A percentile compares a stretch with the other conserved stretches of the same genome.
Conservation (phyloP, 495 filamentous ascomycete species). For the Hypoxylon intermedium region DNA sequence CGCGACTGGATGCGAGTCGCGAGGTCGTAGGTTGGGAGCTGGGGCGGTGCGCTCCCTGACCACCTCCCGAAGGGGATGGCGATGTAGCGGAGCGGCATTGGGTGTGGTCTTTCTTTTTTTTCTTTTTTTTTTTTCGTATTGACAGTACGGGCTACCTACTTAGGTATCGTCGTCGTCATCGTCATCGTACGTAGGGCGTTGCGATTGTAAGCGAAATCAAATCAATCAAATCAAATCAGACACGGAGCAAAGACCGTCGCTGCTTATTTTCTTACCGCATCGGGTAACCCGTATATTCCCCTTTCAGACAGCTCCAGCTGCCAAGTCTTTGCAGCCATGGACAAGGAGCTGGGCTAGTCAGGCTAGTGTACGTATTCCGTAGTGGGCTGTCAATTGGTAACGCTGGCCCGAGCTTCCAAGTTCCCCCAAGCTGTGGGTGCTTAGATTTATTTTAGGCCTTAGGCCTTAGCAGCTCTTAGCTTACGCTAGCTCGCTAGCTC, state of each 20-base stretch:
- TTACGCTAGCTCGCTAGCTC: too few relatives aligned
- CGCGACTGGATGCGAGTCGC: slow-evolving; percentile 50
- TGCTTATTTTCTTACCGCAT: slow-evolving; percentile 22
- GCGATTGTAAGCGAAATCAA: too few relatives aligned
- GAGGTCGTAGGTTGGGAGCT: slow-evolving; percentile 48
- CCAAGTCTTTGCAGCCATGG: neutral
- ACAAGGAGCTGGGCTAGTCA: too few relatives aligned
- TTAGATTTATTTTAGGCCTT: too few relatives aligned
- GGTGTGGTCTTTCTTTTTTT: slow-evolving; percentile 1
- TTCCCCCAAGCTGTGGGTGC: too few relatives aligned
- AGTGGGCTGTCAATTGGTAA: too few relatives aligned
- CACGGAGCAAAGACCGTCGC: neutral
- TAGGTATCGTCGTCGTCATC: too few relatives aligned
- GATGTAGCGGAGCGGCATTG: slow-evolving; percentile 67
- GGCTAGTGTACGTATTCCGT: too few relatives aligned
- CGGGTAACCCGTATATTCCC: slow-evolving; percentile 9
- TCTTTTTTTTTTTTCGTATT: too few relatives aligned
- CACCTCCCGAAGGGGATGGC: slow-evolving; percentile 67
- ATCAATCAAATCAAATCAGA: neutral
- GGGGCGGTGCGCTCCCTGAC: slow-evolving; percentile 50
- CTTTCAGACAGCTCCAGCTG: slow-evolving; percentile 3
- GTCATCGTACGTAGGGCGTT: too few relatives aligned
- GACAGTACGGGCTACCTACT: too few relatives aligned
- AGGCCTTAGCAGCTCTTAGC: neutral
- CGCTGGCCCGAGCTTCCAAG: too few relatives aligned